phyloP scores from a whole-genome alignment of 306 rosid species.

The Nissolia schottii region DNA sequence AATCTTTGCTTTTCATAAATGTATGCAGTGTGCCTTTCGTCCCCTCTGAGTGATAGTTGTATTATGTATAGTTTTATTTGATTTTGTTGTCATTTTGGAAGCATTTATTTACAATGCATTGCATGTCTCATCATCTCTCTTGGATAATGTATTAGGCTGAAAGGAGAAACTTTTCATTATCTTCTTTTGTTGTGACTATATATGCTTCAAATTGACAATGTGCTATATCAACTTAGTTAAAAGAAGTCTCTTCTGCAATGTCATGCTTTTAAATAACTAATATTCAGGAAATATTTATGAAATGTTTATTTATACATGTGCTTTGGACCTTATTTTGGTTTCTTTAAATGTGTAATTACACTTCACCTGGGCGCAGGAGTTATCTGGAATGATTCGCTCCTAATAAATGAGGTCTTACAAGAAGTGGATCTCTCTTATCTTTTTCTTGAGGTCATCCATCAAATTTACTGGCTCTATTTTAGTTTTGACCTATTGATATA shows the following conservation, averaged over 20 bases:
- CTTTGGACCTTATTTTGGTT: neutral
- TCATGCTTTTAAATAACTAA: neutral
- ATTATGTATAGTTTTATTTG: neutral
- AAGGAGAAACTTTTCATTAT: neutral
- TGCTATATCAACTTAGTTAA: neutral
- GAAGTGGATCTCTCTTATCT: conserved; percentile 47
- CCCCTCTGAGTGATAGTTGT: neutral
- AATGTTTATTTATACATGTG: neutral
- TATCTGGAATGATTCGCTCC: conserved; percentile 63
- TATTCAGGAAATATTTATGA: neutral
- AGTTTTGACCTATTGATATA: neutral
- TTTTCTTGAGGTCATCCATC: conserved; percentile 56
- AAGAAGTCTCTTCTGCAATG: neutral
- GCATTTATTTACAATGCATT: neutral
- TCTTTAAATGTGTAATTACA: conserved; percentile 14
- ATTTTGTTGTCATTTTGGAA: neutral
- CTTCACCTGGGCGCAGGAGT: conserved; percentile 39
- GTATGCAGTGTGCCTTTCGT: neutral
- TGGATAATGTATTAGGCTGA: neutral
- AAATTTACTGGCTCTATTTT: conserved; percentile 1
- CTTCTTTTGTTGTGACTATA: neutral
- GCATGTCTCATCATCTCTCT: neutral
- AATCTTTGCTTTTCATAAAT: neutral
- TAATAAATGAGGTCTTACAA: conserved; percentile 53
- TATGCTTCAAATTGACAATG: neutral